phyloP scores from a whole-genome alignment of 768 basidiomycete species.

The Boletus reticuloceps region DNA sequence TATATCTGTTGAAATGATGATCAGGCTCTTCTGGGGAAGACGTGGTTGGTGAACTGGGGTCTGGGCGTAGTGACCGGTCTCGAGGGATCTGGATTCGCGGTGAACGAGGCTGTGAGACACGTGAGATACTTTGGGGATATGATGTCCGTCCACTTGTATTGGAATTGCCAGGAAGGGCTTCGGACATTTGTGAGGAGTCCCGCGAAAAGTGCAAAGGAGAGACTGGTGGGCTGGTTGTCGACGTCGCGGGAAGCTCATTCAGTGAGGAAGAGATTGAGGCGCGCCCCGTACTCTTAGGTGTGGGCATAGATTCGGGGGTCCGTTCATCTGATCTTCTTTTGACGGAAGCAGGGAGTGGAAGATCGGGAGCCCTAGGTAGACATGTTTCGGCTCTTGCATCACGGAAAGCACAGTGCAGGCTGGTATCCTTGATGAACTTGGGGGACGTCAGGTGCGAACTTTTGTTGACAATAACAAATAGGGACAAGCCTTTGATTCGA shows the following conservation, averaged over 20 bases:
- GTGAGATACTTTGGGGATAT: background rate
- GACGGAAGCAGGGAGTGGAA: conserved; percentile 21
- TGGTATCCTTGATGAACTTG: conserved; percentile 31
- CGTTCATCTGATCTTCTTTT: background rate
- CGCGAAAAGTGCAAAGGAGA: conserved; percentile 1
- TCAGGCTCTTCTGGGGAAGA: conserved; percentile 21
- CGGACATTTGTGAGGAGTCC: conserved; percentile 4
- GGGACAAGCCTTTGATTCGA: conserved; percentile 28
- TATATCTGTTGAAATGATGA: conserved; percentile 1
- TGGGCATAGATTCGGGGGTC: background rate
- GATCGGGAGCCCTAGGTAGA: conserved; percentile 24
- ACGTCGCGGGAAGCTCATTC: background rate
- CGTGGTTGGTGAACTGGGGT: conserved; percentile 9
- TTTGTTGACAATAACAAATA: background rate
- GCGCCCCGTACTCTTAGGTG: background rate
- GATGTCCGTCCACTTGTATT: background rate
- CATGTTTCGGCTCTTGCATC: conserved; percentile 31
- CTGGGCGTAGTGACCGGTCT: background rate
- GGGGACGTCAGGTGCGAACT: background rate
- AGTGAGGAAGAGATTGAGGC: background rate
- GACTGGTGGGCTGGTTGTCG: background rate
- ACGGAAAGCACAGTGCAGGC: conserved; percentile 30
- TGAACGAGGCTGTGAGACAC: background rate
- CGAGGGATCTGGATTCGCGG: conserved; percentile 18
- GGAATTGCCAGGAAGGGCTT: background rate